Evolutionary conservation across 805 yeast species (phyloP), one percentile per base, ranked within the genome.

Genomic region (Ogataea kodamae): DNA sequence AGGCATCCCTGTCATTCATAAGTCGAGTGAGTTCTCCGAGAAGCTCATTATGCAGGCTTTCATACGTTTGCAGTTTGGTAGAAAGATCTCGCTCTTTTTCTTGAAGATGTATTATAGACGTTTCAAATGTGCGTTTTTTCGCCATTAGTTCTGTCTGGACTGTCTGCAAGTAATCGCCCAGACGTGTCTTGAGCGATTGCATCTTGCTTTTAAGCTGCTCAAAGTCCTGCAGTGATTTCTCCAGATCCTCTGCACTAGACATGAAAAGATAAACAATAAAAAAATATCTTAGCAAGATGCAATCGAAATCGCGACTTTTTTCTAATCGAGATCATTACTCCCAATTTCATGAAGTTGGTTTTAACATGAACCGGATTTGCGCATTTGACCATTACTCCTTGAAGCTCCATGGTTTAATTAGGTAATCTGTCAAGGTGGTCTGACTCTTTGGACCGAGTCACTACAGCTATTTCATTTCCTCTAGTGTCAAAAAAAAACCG

Each of bases 1-100:
- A 69, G 10, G 41, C 40, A 22, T 57, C 59, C 21, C 52, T 35
- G 18, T 46, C 52, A 15, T 40, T 40, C 20, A 55, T 38, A 18
- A 50, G 44, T 23, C 37, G 33, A 12, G 45, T 33, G 10, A 56
- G 33, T 21, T 45, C 44, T 9, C 47, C 48, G 16, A 57, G 45
- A n/a, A 46, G 25, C 6, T 31, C 34, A 18, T 48, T 46, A 9
- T 46, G 48, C 2, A 39, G 36, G 6, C 27, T 37, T 24, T 43
- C 42, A 25, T 37, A 45, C 6, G 37, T 35, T 13, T 36, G 42
- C 5, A 54, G 45, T 22, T 45, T 46, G 14, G 24, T 27, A 18
- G 45, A 35, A 10, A 52, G 32, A 16, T 45, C 50, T 6, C 33
- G 35, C 19, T 52, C 49, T 15, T 41, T 35, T 7, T 52, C 52